These are phyloP conservation scores for Macroventuria anomochaeta DNA, from an alignment of 2,329 filamentous ascomycete species.

Conservation along the genomic window DNA sequence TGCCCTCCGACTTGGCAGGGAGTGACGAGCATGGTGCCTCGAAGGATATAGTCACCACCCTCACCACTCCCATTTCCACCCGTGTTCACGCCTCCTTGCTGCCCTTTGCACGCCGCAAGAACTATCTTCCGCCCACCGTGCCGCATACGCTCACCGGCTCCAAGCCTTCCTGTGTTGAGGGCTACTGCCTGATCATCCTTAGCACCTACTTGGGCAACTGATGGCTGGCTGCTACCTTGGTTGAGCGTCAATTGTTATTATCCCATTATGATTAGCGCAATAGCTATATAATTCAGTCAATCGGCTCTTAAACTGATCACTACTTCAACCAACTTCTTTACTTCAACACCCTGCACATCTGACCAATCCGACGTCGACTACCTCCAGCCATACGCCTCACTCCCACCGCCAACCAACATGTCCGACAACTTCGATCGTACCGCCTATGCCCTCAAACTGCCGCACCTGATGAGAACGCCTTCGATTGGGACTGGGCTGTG, in stretches of 20 bases:
- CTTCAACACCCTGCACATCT: too few relatives aligned
- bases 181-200: too few relatives aligned
- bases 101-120: conserved; percentile 1
- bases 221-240: too few relatives aligned
- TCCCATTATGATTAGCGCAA: too few relatives aligned
- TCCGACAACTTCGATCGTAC: conserved; percentile 23
- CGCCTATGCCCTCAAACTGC: too few relatives aligned
- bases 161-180: conserved; percentile 4
- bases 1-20: conserved; percentile 1
- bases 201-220: too few relatives aligned
- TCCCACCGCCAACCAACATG: conserved; percentile 10
- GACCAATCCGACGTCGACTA: too few relatives aligned
- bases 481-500: conserved; percentile 1
- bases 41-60: conserved; percentile 1
- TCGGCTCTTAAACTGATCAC: too few relatives aligned
- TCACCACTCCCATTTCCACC: background rate
- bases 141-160: conserved; percentile 11
- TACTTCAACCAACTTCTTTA: too few relatives aligned
- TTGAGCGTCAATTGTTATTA: too few relatives aligned
- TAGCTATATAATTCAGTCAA: too few relatives aligned
- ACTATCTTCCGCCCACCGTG: background rate
- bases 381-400: conserved; percentile 7
- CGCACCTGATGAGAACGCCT: background rate
- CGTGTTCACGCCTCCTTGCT: background rate
- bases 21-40: background rate